Evolutionary conservation across 495 filamentous ascomycete species (phyloP).

Genomic region (Lasiosphaeria hispida): DNA sequence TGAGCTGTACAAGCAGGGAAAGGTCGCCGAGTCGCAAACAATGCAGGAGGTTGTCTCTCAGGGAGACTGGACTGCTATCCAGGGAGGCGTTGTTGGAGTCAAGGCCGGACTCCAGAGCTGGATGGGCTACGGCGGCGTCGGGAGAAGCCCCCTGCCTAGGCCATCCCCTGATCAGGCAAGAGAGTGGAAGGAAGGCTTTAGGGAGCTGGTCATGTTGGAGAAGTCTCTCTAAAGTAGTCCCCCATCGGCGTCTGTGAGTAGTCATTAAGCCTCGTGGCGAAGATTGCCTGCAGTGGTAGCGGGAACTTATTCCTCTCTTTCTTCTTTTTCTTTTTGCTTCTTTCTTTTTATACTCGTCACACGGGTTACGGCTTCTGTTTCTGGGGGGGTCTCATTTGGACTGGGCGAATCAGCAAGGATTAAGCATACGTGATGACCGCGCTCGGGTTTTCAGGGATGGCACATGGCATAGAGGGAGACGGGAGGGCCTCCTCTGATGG

Average conservation of each 20-base stretch:
- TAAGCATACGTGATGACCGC: too few relatives aligned
- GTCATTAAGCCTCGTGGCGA: neutral
- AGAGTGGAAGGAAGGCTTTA: constrained; percentile 67
- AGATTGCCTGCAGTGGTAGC: too few relatives aligned
- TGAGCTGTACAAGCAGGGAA: constrained; percentile 68
- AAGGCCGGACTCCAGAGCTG: constrained; percentile 75
- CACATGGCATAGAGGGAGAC: neutral
- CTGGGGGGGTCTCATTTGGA: neutral
- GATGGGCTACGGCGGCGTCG: constrained; percentile 78
- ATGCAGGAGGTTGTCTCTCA: constrained; percentile 77
- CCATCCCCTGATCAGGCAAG: constrained; percentile 58
- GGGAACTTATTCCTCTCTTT: neutral
- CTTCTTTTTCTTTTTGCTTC: neutral
- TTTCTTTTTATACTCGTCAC: neutral
- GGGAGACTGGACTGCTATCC: constrained; percentile 85
- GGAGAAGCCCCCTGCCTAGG: constrained; percentile 72
- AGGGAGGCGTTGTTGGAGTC: constrained; percentile 81
- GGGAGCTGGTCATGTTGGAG: constrained; percentile 73
- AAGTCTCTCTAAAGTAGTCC: constrained; percentile 30
- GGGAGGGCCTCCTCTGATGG: neutral
- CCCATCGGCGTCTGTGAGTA: neutral
- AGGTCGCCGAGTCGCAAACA: constrained; percentile 67
- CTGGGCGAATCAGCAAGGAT: too few relatives aligned
- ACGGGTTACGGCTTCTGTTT: neutral
- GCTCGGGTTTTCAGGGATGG: neutral